phyloP scores from a whole-genome alignment of 1,139 yeast genomes.

The Diutina pseudorugosa region DNA sequence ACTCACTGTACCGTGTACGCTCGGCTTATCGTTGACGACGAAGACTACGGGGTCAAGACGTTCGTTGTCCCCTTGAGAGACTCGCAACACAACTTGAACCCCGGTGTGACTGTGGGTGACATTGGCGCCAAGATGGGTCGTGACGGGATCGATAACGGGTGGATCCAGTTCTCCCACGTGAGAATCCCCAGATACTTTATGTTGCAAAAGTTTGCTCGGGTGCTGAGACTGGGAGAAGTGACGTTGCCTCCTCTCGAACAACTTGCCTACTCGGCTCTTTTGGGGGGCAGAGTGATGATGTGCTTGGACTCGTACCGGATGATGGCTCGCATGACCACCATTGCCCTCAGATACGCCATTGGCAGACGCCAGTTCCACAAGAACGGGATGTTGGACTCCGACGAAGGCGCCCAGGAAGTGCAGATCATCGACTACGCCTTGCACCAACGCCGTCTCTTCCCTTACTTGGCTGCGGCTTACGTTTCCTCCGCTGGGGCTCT shows the following conservation, averaged over 20 bases:
- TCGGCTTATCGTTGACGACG: slow-evolving; percentile 65
- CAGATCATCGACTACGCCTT: slow-evolving; percentile 73
- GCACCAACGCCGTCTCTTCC: slow-evolving; percentile 79
- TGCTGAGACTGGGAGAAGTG: slow-evolving; percentile 59
- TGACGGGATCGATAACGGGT: slow-evolving; percentile 83
- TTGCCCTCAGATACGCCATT: slow-evolving; percentile 80
- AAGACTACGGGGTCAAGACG: slow-evolving; percentile 84
- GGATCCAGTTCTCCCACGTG: slow-evolving; percentile 82
- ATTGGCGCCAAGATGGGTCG: slow-evolving; percentile 93
- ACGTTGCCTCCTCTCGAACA: slow-evolving; percentile 73
- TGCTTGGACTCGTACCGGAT: slow-evolving; percentile 73
- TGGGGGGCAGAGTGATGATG: slow-evolving; percentile 87
- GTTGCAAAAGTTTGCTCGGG: slow-evolving; percentile 72
- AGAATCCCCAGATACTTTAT: slow-evolving; percentile 74
- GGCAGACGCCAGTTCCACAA: slow-evolving; percentile 69
- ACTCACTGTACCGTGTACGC: slow-evolving; percentile 79
- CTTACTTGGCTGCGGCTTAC: slow-evolving; percentile 69
- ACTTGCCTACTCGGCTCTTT: slow-evolving; percentile 73
- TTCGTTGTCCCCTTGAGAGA: slow-evolving; percentile 86
- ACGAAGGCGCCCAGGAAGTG: slow-evolving; percentile 25
- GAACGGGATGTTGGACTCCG: slow-evolving; percentile 4
- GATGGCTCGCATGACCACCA: slow-evolving; percentile 68
- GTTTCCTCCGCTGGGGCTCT: slow-evolving; percentile 64
- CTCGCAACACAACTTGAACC: slow-evolving; percentile 50
- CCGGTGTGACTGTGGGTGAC: slow-evolving; percentile 81